These are phyloP conservation scores for Colletotrichum abscissum DNA, from an alignment of 2,329 filamentous ascomycete species.

Conservation along the genomic window DNA sequence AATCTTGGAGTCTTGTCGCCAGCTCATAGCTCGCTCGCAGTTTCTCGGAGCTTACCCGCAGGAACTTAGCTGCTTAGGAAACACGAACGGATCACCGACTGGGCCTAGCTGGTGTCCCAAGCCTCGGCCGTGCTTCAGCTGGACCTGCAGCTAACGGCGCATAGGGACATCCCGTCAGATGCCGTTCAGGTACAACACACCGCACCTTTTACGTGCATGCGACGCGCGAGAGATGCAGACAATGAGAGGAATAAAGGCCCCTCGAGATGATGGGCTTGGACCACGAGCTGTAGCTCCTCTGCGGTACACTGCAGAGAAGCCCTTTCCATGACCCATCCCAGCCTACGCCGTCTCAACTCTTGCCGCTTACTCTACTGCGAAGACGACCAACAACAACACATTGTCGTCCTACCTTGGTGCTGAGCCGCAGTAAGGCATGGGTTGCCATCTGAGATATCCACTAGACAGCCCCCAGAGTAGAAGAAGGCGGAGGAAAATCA, in stretches of 20 bases:
- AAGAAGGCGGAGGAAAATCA: neutral
- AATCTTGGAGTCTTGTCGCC: neutral
- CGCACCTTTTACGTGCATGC: neutral
- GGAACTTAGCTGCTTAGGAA: neutral
- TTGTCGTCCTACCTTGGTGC: neutral
- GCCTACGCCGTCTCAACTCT: neutral
- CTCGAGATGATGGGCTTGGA: neutral
- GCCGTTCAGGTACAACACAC: slow-evolving; percentile 19
- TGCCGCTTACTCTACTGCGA: neutral
- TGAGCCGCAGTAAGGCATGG: neutral
- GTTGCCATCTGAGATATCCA: neutral
- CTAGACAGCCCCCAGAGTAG: neutral
- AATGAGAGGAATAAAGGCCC: neutral
- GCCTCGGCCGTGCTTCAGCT: slow-evolving; percentile 18
- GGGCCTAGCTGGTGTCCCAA: slow-evolving; percentile 5
- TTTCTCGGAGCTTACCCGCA: neutral
- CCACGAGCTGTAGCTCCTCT: neutral
- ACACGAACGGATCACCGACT: neutral
- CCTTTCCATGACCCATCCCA: neutral
- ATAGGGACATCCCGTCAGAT: neutral
- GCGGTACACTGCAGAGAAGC: neutral
- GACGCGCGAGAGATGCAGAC: neutral
- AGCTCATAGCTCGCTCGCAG: neutral
- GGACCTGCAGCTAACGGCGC: slow-evolving; percentile 8
- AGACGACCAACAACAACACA: neutral